Evolutionary conservation across 345 rosid genomes (phyloP).

Genomic region (Atalantia buxifolia): DNA sequence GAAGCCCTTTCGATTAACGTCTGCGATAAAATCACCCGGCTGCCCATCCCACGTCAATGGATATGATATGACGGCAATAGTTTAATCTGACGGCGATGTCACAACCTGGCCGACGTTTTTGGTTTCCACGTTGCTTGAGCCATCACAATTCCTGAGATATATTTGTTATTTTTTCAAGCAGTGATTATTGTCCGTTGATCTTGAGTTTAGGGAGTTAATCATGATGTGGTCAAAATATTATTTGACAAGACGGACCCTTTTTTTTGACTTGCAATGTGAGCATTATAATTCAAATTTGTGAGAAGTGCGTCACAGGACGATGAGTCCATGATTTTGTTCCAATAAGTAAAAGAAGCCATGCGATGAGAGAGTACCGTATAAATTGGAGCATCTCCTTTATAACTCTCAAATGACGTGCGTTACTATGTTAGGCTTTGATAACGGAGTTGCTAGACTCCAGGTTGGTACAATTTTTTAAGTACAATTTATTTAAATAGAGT

Average conservation of each 20-base stretch:
- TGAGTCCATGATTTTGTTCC: background rate
- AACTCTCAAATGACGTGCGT: background rate
- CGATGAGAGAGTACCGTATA: too few relatives aligned
- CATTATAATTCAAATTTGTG: background rate
- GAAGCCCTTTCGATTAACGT: too few relatives aligned
- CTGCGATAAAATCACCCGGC: too few relatives aligned
- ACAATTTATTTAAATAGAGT: too few relatives aligned
- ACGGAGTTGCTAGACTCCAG: background rate
- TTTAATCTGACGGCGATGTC: constrained; percentile 30
- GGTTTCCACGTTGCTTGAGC: constrained; percentile 9
- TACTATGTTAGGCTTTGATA: background rate
- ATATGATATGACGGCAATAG: constrained; percentile 20
- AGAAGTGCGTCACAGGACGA: background rate
- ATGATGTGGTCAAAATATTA: constrained; percentile 1
- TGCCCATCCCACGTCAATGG: too few relatives aligned
- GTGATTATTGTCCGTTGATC: background rate
- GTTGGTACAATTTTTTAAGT: too few relatives aligned
- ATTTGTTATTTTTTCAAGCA: background rate
- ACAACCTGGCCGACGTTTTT: constrained; percentile 14
- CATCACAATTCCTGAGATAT: background rate
- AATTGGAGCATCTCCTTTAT: background rate
- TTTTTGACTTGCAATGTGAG: too few relatives aligned
- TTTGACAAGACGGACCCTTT: background rate
- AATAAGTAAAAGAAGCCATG: too few relatives aligned
- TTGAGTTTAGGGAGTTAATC: background rate